phyloP scores from a whole-genome alignment of 805 yeast species.

The Lachancea quebecensis region DNA sequence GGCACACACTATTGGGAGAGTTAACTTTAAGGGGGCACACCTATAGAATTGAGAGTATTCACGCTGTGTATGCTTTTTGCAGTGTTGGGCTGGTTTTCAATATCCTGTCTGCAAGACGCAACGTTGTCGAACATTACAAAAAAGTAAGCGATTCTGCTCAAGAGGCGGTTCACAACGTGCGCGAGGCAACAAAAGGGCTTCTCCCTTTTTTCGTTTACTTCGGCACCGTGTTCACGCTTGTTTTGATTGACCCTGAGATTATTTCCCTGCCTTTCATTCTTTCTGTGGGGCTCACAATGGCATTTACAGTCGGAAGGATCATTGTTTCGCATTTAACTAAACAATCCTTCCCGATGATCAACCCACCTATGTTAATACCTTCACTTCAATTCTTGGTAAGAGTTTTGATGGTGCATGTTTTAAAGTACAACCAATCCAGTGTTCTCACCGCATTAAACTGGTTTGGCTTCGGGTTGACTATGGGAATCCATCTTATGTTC shows the following conservation, averaged over 20 bases:
- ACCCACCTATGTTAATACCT: conserved; percentile 68
- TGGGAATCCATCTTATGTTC: conserved; percentile 63
- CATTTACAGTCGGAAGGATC: conserved; percentile 86
- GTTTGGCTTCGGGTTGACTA: conserved; percentile 60
- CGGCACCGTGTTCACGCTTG: conserved; percentile 40
- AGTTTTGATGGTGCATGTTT: conserved; percentile 16
- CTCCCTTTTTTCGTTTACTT: conserved; percentile 61
- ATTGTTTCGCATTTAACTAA: conserved; percentile 79
- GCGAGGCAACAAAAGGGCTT: conserved; percentile 47
- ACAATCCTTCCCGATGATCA: conserved; percentile 67
- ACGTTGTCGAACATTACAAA: conserved; percentile 45
- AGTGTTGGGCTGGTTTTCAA: conserved; percentile 53
- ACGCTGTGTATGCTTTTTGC: conserved; percentile 50
- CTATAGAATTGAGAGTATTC: conserved; percentile 36
- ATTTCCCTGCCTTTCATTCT: conserved; percentile 52
- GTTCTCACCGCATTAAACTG: conserved; percentile 50
- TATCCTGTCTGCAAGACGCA: conserved; percentile 58
- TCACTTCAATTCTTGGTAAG: conserved; percentile 36
- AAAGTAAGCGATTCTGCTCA: conserved; percentile 26
- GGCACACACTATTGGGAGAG: conserved; percentile 44
- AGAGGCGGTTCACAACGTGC: conserved; percentile 10
- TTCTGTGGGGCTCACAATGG: conserved; percentile 68
- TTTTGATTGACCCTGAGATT: conserved; percentile 43
- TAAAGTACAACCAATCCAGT: conserved; percentile 30
- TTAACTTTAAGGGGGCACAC: conserved; percentile 20